Percentiles rank a stretch among this genome's conserved stretches.
These are phyloP conservation scores for Pyricularia pennisetigena DNA, from an alignment of 2,329 filamentous ascomycete genomes.

Conservation along the genomic window DNA sequence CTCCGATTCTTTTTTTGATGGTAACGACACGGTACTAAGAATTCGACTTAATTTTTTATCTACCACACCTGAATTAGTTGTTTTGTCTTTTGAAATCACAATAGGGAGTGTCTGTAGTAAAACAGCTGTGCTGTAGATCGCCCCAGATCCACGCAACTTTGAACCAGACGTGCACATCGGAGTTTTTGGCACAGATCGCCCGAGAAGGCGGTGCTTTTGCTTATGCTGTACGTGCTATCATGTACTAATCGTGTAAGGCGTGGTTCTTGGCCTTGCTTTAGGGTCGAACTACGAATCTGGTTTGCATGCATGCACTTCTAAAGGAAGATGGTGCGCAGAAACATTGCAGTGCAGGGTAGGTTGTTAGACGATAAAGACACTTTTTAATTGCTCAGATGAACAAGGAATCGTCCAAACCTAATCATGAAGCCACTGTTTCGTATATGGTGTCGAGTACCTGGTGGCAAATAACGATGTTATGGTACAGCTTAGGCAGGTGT, in stretches of 20 bases:
- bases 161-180: neutral
- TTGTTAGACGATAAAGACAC: neutral
- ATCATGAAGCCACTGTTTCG: neutral
- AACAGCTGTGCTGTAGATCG: neutral
- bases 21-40: too few relatives aligned
- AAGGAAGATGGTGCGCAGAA: neutral
- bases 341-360: neutral
- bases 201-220: neutral
- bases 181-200: neutral
- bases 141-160: neutral
- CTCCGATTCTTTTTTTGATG: too few relatives aligned
- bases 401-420: neutral
- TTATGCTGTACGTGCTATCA: too few relatives aligned
- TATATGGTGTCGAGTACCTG: neutral
- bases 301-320: too few relatives aligned
- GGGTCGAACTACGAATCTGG: too few relatives aligned
- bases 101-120: neutral
- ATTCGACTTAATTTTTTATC: neutral
- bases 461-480: neutral
- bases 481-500: neutral
- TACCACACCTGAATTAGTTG: neutral
- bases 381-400: neutral
- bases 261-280: neutral
- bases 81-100: neutral
- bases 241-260: neutral